A percentile compares a stretch with the other conserved stretches of the same genome.
These are phyloP conservation scores for Hanseniaspora occidentalis DNA, from an alignment of 805 yeast species.

Conservation along the genomic window DNA sequence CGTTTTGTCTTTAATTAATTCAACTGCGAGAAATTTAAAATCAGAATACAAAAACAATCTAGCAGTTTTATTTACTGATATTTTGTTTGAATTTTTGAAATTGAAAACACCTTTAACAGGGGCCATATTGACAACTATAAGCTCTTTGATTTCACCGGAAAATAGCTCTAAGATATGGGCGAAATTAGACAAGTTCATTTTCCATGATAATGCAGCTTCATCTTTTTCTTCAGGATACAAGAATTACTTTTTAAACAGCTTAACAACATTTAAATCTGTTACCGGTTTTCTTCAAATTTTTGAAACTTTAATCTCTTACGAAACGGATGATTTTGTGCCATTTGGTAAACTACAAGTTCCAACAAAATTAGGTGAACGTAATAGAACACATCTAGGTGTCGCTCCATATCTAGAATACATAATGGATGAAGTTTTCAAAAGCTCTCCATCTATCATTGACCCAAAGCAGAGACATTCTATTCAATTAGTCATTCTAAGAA, in stretches of 20 bases:
- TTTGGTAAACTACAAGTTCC: constrained; percentile 48
- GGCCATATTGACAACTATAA: constrained; percentile 41
- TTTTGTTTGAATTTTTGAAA: constrained; percentile 32
- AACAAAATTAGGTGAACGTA: constrained; percentile 42
- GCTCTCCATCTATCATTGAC: constrained; percentile 27
- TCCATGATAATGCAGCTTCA: constrained; percentile 18
- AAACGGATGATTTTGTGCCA: constrained; percentile 20
- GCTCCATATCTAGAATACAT: constrained; percentile 74
- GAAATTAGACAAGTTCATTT: constrained; percentile 59
- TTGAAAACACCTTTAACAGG: constrained; percentile 40
- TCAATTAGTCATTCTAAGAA: constrained; percentile 40
- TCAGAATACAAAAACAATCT: constrained; percentile 14
- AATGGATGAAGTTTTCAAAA: constrained; percentile 50
- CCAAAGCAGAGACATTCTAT: constrained; percentile 29
- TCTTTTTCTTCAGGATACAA: constrained; percentile 25
- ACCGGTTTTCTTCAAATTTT: constrained; percentile 51
- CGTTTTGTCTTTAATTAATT: constrained; percentile 50
- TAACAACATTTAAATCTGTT: constrained; percentile 43
- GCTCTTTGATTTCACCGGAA: constrained; percentile 39
- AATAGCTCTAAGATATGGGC: constrained; percentile 44
- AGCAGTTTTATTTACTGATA: constrained; percentile 19
- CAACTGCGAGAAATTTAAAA: constrained; percentile 30
- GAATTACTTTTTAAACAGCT: constrained; percentile 31
- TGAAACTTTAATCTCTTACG: constrained; percentile 25
- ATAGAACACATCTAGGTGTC: constrained; percentile 51